Evolutionary conservation across 768 basidiomycete species (phyloP).

Genomic region (Hirschioporus abietinus): DNA sequence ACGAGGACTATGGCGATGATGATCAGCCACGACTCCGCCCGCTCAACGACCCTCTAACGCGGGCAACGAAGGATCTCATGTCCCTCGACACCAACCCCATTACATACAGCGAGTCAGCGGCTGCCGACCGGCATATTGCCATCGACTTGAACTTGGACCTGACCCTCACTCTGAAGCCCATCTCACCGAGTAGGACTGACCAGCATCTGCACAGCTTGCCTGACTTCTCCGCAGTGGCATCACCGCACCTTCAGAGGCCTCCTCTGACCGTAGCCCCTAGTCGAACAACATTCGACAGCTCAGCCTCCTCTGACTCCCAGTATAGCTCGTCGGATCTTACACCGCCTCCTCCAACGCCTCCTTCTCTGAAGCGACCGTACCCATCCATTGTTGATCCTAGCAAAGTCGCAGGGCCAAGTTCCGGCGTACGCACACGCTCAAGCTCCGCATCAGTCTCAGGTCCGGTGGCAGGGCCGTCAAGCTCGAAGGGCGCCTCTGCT

Average conservation of each 20-base stretch:
- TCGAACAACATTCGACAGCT: not conserved
- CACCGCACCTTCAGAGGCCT: slow-evolving; percentile 10
- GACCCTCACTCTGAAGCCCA: slow-evolving; percentile 16
- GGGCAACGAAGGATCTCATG: slow-evolving; percentile 83
- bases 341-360: slow-evolving; percentile 14
- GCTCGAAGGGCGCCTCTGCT: not conserved
- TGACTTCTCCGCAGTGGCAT: slow-evolving; percentile 13
- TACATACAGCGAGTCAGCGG: slow-evolving; percentile 7
- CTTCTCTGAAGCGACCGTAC: slow-evolving; percentile 6
- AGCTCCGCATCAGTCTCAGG: not conserved
- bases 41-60: slow-evolving; percentile 55
- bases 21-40: not conserved
- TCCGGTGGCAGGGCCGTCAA: not conserved
- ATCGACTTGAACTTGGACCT: slow-evolving; percentile 4
- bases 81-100: slow-evolving; percentile 40
- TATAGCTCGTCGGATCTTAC: slow-evolving; percentile 23
- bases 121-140: slow-evolving; percentile 31
- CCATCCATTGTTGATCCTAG: not conserved
- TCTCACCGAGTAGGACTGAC: slow-evolving; percentile 19
- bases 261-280: not conserved
- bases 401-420: not conserved
- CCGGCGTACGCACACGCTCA: not conserved
- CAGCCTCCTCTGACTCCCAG: slow-evolving; percentile 16
- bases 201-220: slow-evolving; percentile 4
- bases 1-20: not conserved